Evolutionary conservation across 192 early-diverging fungal genomes (phyloP).

Genomic region (Coemansia sp.): DNA sequence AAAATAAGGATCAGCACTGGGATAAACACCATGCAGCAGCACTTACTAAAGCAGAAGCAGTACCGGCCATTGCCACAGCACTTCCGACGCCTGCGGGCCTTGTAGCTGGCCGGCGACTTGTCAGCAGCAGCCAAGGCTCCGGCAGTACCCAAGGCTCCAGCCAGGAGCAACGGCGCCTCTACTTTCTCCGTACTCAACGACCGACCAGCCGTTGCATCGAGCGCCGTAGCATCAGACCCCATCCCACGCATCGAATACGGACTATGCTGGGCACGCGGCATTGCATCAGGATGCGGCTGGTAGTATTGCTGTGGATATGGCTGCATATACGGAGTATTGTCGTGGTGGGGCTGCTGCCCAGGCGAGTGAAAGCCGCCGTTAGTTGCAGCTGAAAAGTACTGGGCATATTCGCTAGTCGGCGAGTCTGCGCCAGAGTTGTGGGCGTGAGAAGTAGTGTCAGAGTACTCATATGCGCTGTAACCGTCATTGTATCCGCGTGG

Average conservation of each 20-base stretch:
- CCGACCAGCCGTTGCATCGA: not conserved
- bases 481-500: not conserved
- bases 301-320: not conserved
- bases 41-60: constrained; percentile 56
- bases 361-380: not conserved
- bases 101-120: constrained; percentile 29
- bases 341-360: not conserved
- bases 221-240: constrained; percentile 25
- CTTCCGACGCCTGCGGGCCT: constrained; percentile 19
- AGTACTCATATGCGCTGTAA: constrained; percentile 6
- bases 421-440: not conserved
- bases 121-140: constrained; percentile 11
- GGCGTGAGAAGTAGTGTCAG: not conserved
- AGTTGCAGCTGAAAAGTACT: constrained; percentile 7
- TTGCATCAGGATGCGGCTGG: not conserved
- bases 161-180: not conserved
- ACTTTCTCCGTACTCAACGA: not conserved
- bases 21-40: constrained; percentile 52
- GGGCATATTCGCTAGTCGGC: constrained; percentile 1
- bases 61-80: constrained; percentile 57
- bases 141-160: constrained; percentile 1
- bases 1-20: constrained; percentile 47
- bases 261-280: not conserved
- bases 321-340: not conserved
- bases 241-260: constrained; percentile 3